Evolutionary conservation across 306 rosid species (phyloP).

Genomic region (Cucumis cinereus): DNA sequence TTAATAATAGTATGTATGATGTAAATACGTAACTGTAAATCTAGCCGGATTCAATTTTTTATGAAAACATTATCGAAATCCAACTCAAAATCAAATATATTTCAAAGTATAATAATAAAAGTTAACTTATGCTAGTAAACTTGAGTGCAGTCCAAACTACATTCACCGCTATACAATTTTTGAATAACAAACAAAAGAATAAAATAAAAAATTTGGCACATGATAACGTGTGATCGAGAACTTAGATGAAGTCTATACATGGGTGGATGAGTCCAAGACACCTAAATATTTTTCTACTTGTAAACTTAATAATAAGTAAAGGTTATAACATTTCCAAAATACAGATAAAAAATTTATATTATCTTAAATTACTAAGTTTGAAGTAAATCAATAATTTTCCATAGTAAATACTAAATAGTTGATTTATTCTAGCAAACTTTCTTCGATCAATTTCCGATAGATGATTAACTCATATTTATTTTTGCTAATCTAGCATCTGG

Average conservation of each 20-base stretch:
- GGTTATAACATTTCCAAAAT: background rate
- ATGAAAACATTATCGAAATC: background rate
- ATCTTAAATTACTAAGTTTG: background rate
- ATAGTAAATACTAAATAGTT: too few species aligned
- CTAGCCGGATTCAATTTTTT: background rate
- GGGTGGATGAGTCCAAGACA: too few species aligned
- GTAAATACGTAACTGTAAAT: background rate
- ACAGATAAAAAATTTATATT: too few species aligned
- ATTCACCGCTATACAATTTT: too few species aligned
- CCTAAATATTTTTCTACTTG: too few species aligned
- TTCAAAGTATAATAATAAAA: background rate
- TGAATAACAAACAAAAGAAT: too few species aligned
- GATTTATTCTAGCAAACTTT: background rate
- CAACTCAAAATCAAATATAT: background rate
- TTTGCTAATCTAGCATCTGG: background rate
- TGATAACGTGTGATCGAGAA: too few species aligned
- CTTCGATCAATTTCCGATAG: background rate
- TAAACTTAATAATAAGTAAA: too few species aligned
- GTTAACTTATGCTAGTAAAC: background rate
- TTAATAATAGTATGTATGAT: background rate
- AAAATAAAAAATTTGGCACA: too few species aligned
- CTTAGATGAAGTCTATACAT: too few species aligned
- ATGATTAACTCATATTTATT: background rate
- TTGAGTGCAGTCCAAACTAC: too few species aligned
- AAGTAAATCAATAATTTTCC: background rate